A percentile compares a stretch with the other conserved stretches of the same genome.
These are phyloP conservation scores for Arthrobotrys musiformis DNA, from an alignment of 2,329 filamentous ascomycete genomes.

Conservation along the genomic window DNA sequence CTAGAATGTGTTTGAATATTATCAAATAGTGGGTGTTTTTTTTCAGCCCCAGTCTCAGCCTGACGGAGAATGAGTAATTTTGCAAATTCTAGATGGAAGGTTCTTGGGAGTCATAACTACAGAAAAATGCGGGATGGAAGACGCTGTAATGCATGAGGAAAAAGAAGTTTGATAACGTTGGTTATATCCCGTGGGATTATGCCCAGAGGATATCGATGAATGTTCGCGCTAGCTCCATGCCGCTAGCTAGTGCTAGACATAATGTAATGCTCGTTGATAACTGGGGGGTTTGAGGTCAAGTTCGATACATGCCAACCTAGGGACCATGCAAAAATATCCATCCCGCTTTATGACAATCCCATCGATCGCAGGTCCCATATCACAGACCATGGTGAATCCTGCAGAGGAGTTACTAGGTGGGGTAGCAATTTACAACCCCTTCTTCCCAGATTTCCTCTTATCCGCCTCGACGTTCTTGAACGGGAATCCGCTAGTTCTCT, in stretches of 20 bases:
- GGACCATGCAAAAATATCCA: no score
- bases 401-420: no score
- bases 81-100: no score
- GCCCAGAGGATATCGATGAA: background rate
- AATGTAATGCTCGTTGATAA: no score
- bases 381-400: no score
- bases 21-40: background rate
- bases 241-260: background rate
- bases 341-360: no score
- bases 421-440: constrained; percentile 33
- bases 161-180: background rate
- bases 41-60: background rate
- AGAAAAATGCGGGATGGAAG: background rate
- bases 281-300: no score
- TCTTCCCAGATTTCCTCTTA: constrained; percentile 65
- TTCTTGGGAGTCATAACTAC: constrained; percentile 4
- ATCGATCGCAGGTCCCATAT: no score
- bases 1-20: no score
- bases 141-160: background rate
- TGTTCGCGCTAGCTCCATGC: no score
- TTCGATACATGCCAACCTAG: no score
- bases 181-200: background rate
- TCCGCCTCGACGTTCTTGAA: constrained; percentile 71
- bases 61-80: background rate
- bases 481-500: constrained; percentile 73